phyloP scores from a whole-genome alignment of 2,329 filamentous ascomycete genomes.

The Albifimbria verrucaria region DNA sequence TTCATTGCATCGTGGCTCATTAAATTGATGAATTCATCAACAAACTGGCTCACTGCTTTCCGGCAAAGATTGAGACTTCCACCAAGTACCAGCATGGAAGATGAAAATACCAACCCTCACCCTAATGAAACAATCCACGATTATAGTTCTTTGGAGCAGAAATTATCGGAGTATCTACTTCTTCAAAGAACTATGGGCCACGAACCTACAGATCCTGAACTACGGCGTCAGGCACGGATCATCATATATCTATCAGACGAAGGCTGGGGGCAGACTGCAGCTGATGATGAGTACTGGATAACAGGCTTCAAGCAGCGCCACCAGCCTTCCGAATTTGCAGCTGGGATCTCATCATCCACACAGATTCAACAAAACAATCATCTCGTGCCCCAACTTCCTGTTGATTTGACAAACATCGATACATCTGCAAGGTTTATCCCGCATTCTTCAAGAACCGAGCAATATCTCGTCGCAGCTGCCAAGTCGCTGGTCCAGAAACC shows the following conservation, averaged over 20 bases:
- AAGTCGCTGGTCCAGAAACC: slow-evolving; percentile 12
- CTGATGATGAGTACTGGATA: slow-evolving; percentile 19
- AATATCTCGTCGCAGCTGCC: slow-evolving; percentile 4
- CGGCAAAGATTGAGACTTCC: slow-evolving; percentile 12
- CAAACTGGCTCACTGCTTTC: slow-evolving; percentile 16
- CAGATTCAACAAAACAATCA: background rate
- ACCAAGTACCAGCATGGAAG: background rate
- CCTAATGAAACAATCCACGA: slow-evolving; percentile 15
- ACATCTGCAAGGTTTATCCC: background rate
- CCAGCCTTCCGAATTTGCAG: background rate
- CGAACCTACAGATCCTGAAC: slow-evolving; percentile 14
- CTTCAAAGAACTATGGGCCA: slow-evolving; percentile 13
- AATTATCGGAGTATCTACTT: slow-evolving; percentile 11
- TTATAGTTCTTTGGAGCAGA: slow-evolving; percentile 16
- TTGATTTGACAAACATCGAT: background rate
- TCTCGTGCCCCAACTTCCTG: background rate
- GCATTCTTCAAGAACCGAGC: background rate
- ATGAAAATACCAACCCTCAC: background rate
- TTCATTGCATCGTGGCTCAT: slow-evolving; percentile 22
- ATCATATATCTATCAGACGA: slow-evolving; percentile 17
- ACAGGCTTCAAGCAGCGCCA: slow-evolving; percentile 17
- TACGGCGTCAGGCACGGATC: slow-evolving; percentile 14
- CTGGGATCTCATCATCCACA: background rate
- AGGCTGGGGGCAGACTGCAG: slow-evolving; percentile 12
- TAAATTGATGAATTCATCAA: slow-evolving; percentile 12